phyloP scores from a whole-genome alignment of 345 rosid species.

The Salix udensis region DNA sequence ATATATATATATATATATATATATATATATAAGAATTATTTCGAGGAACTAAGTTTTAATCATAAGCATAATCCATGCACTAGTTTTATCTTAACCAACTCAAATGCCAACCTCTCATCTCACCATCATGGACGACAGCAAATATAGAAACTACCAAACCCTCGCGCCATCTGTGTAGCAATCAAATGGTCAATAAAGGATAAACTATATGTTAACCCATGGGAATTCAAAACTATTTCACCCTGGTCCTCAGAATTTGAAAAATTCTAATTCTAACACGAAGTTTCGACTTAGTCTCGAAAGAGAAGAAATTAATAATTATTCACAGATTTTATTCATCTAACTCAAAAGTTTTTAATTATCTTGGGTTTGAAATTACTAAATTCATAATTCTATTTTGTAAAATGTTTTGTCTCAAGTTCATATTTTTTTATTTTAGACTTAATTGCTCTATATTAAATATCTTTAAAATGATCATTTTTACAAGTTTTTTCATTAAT shows the following conservation, averaged over 20 bases:
- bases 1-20: no score
- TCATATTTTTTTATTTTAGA: no score
- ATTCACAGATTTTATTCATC: no score
- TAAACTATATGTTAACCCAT: neutral
- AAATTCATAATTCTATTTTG: no score
- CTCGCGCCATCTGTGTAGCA: neutral
- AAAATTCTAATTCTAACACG: neutral
- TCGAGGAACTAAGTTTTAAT: no score
- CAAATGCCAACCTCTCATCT: neutral
- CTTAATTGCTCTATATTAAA: no score
- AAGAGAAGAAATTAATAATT: neutral
- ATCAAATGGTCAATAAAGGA: neutral
- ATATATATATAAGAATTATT: no score
- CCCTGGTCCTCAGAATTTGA: neutral
- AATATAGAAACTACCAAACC: neutral
- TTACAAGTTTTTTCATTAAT: no score
- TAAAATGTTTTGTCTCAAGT: no score
- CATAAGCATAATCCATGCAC: neutral
- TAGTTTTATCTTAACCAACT: neutral
- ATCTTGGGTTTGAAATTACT: no score
- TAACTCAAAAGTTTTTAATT: no score
- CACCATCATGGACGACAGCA: neutral
- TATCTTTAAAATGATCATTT: no score
- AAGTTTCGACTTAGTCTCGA: neutral
- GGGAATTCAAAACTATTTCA: neutral